Evolutionary conservation across 768 basidiomycete species (phyloP).

Genomic region (Amanita phalloides): DNA sequence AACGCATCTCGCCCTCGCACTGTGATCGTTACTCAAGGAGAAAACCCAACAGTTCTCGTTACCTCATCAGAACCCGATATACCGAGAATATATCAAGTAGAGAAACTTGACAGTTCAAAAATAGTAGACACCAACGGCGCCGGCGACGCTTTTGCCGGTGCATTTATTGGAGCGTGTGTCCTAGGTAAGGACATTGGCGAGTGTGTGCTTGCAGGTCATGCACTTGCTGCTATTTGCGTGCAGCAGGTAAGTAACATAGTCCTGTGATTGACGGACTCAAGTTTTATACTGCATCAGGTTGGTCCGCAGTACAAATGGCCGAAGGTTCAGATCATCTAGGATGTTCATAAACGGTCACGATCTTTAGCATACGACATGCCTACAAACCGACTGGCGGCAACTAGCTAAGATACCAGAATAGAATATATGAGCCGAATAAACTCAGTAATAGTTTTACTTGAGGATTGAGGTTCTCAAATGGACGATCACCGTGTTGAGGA

Average conservation of each 20-base stretch:
- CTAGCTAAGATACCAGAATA: constrained; percentile 43
- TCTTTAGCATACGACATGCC: not conserved
- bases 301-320: constrained; percentile 45
- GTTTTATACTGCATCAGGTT: constrained; percentile 19
- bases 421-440: constrained; percentile 50
- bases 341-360: not conserved
- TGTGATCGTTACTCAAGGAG: constrained; percentile 88
- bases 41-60: constrained; percentile 70
- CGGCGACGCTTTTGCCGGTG: constrained; percentile 95
- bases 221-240: constrained; percentile 77
- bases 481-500: not conserved
- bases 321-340: constrained; percentile 30
- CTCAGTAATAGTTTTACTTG: constrained; percentile 57
- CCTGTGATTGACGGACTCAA: not conserved
- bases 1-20: constrained; percentile 68
- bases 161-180: constrained; percentile 81
- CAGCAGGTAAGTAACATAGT: constrained; percentile 41
- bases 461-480: constrained; percentile 38
- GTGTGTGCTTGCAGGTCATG: constrained; percentile 78
- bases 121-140: constrained; percentile 98
- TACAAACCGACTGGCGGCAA: no score
- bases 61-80: constrained; percentile 42
- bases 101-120: constrained; percentile 40
- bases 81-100: constrained; percentile 49
- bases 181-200: constrained; percentile 70